These are phyloP conservation scores for Kitagawia praeruptora DNA, from an alignment of 129 eudicot genomes.

Conservation along the genomic window DNA sequence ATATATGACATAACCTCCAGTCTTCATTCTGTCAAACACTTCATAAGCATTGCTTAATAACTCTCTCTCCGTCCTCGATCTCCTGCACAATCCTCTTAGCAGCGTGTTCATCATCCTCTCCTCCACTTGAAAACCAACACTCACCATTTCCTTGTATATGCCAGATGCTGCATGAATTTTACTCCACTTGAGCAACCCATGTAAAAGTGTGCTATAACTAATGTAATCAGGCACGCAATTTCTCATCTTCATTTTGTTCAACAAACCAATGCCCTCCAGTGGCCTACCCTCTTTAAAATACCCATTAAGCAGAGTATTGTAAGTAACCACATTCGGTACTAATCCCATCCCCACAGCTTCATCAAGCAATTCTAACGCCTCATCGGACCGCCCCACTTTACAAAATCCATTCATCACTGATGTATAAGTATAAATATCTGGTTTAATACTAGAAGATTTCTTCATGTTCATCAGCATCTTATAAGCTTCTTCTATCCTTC, in stretches of 20 bases:
- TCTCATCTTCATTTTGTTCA: slow-evolving; percentile 53
- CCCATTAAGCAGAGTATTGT: slow-evolving; percentile 66
- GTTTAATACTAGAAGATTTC: slow-evolving; percentile 26
- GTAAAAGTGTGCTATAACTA: slow-evolving; percentile 63
- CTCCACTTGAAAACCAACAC: slow-evolving; percentile 43
- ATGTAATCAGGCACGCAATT: slow-evolving; percentile 55
- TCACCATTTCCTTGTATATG: slow-evolving; percentile 54
- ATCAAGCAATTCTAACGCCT: slow-evolving; percentile 64
- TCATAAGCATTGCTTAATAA: slow-evolving; percentile 32
- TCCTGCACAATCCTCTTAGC: slow-evolving; percentile 61
- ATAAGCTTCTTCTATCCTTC: slow-evolving; percentile 72
- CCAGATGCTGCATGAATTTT: slow-evolving; percentile 28
- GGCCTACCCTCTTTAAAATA: slow-evolving; percentile 78
- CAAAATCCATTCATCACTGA: slow-evolving; percentile 88
- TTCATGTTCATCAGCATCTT: slow-evolving; percentile 37
- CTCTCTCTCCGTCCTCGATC: slow-evolving; percentile 35
- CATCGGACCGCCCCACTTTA: slow-evolving; percentile 79
- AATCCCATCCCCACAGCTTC: slow-evolving; percentile 59
- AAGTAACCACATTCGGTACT: slow-evolving; percentile 51
- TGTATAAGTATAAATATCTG: slow-evolving; percentile 64
- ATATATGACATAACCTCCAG: slow-evolving; percentile 23
- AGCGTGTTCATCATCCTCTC: slow-evolving; percentile 70
- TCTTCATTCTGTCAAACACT: slow-evolving; percentile 61
- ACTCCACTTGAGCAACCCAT: slow-evolving; percentile 82
- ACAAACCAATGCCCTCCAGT: slow-evolving; percentile 46